Conservation (phyloP, 2,329 filamentous ascomycete species). For the Coccinonectria pachysandricola region DNA sequence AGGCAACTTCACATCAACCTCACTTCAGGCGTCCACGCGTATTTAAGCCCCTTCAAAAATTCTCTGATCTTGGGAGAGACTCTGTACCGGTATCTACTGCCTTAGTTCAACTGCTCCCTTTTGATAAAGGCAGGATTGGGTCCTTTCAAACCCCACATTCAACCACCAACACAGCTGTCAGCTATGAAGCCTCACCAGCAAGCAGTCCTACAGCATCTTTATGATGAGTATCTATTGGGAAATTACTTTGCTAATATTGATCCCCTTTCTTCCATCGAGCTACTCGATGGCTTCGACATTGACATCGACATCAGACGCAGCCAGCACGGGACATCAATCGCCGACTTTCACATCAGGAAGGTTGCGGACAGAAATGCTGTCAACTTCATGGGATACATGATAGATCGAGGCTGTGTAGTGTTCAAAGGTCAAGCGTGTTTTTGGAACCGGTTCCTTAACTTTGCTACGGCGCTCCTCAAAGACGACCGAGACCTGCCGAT, state of each 20-base stretch:
- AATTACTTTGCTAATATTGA: not conserved
- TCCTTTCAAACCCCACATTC: too few relatives aligned
- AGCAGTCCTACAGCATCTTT: not conserved
- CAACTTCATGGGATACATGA: conserved; percentile 16
- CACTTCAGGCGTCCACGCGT: too few relatives aligned
- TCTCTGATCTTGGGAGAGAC: too few relatives aligned
- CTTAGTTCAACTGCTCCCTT: too few relatives aligned
- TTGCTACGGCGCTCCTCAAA: conserved; percentile 5
- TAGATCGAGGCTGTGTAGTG: conserved; percentile 9
- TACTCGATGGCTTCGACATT: conserved; percentile 9
- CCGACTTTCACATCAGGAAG: conserved; percentile 6
- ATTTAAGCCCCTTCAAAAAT: too few relatives aligned
- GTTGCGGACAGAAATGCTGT: conserved; percentile 7
- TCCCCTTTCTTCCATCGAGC: conserved; percentile 4
- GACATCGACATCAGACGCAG: conserved; percentile 4
- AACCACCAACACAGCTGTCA: too few relatives aligned
- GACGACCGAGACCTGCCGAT: too few relatives aligned
- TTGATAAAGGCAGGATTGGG: too few relatives aligned
- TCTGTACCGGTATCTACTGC: too few relatives aligned
- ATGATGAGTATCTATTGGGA: not conserved
- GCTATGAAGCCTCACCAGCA: too few relatives aligned
- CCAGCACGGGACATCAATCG: conserved; percentile 3
- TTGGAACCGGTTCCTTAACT: conserved; percentile 10
- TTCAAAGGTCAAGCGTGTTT: conserved; percentile 15
- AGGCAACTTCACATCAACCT: too few relatives aligned